Percentiles rank a stretch among this genome's conserved stretches.
These are phyloP conservation scores for Tetrapyrgos nigripes DNA, from an alignment of 1,284 basidiomycete genomes.

Conservation along the genomic window DNA sequence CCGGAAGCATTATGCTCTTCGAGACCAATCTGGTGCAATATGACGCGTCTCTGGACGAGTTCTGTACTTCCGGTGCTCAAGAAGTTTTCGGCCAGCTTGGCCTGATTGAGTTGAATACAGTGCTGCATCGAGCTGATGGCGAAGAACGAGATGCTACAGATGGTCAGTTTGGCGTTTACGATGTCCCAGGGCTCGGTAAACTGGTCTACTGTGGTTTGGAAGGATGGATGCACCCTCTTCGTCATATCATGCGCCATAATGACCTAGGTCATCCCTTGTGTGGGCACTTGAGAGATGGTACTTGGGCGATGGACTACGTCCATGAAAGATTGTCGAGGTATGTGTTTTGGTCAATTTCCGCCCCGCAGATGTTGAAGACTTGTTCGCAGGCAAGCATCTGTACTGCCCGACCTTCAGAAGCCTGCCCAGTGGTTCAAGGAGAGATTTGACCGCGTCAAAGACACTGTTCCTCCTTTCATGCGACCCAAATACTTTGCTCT, in stretches of 20 bases:
- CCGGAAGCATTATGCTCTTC: slow-evolving; percentile 92
- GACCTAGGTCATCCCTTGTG: slow-evolving; percentile 93
- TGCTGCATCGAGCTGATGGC: slow-evolving; percentile 84
- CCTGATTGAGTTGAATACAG: slow-evolving; percentile 87
- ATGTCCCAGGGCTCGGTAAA: slow-evolving; percentile 75
- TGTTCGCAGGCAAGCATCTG: slow-evolving; percentile 63
- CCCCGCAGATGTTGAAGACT: slow-evolving; percentile 16
- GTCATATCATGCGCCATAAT: slow-evolving; percentile 84
- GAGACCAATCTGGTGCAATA: slow-evolving; percentile 80
- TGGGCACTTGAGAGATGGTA: slow-evolving; percentile 83
- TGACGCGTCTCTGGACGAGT: slow-evolving; percentile 69
- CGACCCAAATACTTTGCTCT: slow-evolving; percentile 95
- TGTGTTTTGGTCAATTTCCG: slow-evolving; percentile 33
- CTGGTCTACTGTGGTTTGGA: slow-evolving; percentile 92
- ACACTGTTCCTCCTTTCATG: slow-evolving; percentile 81
- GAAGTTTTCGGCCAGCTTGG: slow-evolving; percentile 79
- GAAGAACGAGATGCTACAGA: slow-evolving; percentile 90
- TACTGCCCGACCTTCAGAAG: slow-evolving; percentile 70
- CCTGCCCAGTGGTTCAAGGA: slow-evolving; percentile 86
- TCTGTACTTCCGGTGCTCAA: slow-evolving; percentile 72
- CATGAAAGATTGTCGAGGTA: slow-evolving; percentile 75
- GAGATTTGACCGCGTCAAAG: slow-evolving; percentile 81
- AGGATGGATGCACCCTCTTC: slow-evolving; percentile 93
- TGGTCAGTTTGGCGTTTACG: slow-evolving; percentile 78
- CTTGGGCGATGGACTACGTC: slow-evolving; percentile 91